Percentiles rank a stretch among this genome's conserved stretches.
Conservation (phyloP, 2,329 filamentous ascomycete species). For the Atkinsonella texensis region DNA sequence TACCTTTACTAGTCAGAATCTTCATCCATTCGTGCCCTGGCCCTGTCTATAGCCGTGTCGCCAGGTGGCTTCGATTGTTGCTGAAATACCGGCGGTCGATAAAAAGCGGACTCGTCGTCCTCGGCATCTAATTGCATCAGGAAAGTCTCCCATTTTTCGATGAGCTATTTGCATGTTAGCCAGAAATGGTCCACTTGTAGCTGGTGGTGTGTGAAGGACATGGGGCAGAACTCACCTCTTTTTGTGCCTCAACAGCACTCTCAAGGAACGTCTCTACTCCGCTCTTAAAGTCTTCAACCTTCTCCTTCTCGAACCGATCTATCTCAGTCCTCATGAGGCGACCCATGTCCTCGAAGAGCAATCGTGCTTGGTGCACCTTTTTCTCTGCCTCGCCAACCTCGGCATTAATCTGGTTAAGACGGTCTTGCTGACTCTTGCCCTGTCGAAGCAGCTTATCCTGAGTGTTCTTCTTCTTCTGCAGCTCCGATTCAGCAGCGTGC, state of each 20-base stretch:
- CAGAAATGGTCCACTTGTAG: background rate
- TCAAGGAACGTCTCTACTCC: conserved; percentile 96
- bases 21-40: conserved; percentile 46
- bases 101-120: conserved; percentile 64
- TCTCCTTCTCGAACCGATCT: conserved; percentile 90
- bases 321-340: conserved; percentile 81
- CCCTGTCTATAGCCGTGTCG: conserved; percentile 48
- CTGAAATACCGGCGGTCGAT: conserved; percentile 49
- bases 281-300: conserved; percentile 98
- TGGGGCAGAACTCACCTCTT: conserved; percentile 58
- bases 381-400: conserved; percentile 93
- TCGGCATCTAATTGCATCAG: conserved; percentile 91
- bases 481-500: conserved; percentile 80
- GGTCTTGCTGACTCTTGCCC: conserved; percentile 90
- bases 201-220: conserved; percentile 9
- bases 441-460: conserved; percentile 95
- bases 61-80: conserved; percentile 35
- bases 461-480: conserved; percentile 76
- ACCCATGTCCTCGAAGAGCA: conserved; percentile 97
- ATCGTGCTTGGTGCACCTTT: conserved; percentile 76
- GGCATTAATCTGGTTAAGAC: conserved; percentile 80
- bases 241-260: conserved; percentile 94
- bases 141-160: conserved; percentile 97
- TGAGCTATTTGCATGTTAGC: conserved; percentile 31
- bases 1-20: conserved; percentile 34